Evolutionary conservation across 2,329 filamentous ascomycete species (phyloP), one percentile per base, ranked within the genome.

Genomic region (Curvularia sp.): DNA sequence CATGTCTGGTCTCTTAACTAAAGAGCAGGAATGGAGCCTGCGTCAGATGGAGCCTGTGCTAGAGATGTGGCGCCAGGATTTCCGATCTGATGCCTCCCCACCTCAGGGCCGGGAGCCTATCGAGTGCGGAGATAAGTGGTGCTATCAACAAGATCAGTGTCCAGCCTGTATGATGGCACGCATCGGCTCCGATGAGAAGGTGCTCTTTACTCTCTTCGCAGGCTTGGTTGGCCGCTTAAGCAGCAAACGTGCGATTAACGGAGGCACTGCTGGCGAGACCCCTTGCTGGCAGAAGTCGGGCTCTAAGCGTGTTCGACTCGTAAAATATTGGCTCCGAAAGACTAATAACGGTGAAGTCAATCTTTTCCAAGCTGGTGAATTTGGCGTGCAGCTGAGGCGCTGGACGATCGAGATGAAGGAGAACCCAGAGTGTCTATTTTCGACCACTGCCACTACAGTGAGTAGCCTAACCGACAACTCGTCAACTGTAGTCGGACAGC

Each of bases 131-230:
- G 12, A 31, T 1, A 65, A 64, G 44, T 76, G 70, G 69, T 13
- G 8, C 1, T 70, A 64, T 20, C 68, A 75, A 35, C 5, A 51
- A 4, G 61, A 71, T 26, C 44, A 56, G 9, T 77, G 73, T 53
- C 52, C 66, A 4, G 73, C 70, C 1, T 77, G 74, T 33, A 69
- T 75, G 46, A 63, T 76, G 9, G 60, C 70, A 9, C 65, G 73
- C 0, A 66, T 77, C 1, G 73, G 72, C 3, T 63, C 62, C 2
- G 68, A 75, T 24, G 30, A 49, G 4, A 30, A 58, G 9, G 69
- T 70, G 3, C 31, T 72, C 1, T 64, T 63, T 26, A 70, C 72
- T 6, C 58, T 75, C 22, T 66, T 72, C 4, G 65, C 66, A 7
- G 68, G 69, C 5, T 69, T 73, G 64, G 63, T 71, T 2, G 69